A percentile compares a stretch with the other conserved stretches of the same genome.
Conservation (phyloP, 23 red algal genomes). For the Rhodosorus marinus region DNA sequence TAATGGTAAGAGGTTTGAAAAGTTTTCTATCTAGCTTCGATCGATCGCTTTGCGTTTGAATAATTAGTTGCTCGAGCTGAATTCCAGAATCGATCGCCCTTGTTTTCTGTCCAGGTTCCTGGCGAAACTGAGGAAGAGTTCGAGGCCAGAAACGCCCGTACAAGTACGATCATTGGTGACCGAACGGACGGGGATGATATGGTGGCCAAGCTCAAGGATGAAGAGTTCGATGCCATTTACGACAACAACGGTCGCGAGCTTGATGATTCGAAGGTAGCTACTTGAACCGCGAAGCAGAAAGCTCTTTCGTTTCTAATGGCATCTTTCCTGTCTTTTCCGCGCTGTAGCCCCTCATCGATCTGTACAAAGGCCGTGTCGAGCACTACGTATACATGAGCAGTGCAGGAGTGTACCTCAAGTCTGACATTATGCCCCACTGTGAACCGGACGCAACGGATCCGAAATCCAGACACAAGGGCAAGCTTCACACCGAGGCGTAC, state of each 20-base stretch:
- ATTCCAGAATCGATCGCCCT: background rate
- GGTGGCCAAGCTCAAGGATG: conserved; percentile 1
- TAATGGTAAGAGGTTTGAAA: too few relatives aligned
- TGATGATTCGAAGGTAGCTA: conserved; percentile 38
- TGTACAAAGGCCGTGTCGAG: conserved; percentile 4
- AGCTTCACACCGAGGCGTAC: conserved; percentile 80
- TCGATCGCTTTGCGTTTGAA: background rate
- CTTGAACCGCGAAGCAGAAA: background rate
- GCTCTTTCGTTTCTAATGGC: background rate
- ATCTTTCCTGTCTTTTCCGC: background rate
- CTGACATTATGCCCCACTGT: conserved; percentile 69
- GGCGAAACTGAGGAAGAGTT: conserved; percentile 65
- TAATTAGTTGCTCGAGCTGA: background rate
- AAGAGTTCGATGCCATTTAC: conserved; percentile 66
- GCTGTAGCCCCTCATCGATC: conserved; percentile 51
- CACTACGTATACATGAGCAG: conserved; percentile 98
- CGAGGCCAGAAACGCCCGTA: conserved; percentile 22
- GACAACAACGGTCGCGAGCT: conserved; percentile 82
- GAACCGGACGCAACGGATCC: conserved; percentile 66
- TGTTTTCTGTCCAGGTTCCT: too few relatives aligned
- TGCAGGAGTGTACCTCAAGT: conserved; percentile 87
- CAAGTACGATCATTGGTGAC: conserved; percentile 43
- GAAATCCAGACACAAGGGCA: conserved; percentile 77
- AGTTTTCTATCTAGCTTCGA: background rate
- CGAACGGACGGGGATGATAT: conserved; percentile 44